Conservation (phyloP, 2,329 filamentous ascomycete genomes). For the Sclerotinia minor region DNA sequence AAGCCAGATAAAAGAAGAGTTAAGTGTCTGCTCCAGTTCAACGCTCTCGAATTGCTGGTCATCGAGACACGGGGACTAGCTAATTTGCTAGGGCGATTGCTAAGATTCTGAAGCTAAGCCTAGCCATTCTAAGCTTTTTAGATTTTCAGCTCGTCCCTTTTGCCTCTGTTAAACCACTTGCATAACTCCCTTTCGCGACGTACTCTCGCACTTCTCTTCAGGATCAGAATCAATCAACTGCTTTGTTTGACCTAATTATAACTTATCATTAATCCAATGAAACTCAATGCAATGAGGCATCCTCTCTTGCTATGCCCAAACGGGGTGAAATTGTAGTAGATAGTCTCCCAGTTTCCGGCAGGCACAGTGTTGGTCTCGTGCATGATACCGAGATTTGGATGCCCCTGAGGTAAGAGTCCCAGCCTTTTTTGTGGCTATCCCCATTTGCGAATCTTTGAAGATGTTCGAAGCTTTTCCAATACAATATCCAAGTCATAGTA, state of each 20-base stretch:
- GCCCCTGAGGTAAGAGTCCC: background rate
- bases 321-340: background rate
- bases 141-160: background rate
- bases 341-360: slow-evolving; percentile 5
- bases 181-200: background rate
- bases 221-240: background rate
- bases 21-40: background rate
- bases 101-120: background rate
- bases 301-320: background rate
- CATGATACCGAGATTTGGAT: slow-evolving; percentile 4
- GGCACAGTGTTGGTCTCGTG: background rate
- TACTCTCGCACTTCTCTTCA: background rate
- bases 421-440: background rate
- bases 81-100: background rate
- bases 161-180: background rate
- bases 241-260: background rate
- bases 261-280: background rate
- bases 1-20: background rate
- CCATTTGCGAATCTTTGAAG: background rate
- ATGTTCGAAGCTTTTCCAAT: slow-evolving; percentile 6
- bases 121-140: slow-evolving; percentile 2
- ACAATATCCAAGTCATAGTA: background rate
- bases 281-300: background rate
- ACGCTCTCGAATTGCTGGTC: background rate
- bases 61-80: background rate